Percentiles rank a stretch among this genome's conserved stretches.
Conservation (phyloP, 2,329 filamentous ascomycete species). For the Venturia oleaginea region DNA sequence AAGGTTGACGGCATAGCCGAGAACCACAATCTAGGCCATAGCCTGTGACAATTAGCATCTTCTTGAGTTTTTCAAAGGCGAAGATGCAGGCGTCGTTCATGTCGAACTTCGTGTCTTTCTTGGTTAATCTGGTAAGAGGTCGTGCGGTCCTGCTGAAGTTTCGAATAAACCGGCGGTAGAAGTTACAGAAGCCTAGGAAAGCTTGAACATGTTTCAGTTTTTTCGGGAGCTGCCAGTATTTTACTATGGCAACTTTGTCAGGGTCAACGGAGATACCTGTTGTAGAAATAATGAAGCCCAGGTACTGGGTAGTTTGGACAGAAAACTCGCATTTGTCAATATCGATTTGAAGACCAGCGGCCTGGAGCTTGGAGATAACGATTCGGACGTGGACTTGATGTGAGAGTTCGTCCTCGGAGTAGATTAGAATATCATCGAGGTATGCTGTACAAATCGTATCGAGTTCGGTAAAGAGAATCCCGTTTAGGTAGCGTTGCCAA, state of each 20-base stretch:
- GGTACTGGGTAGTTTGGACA: constrained; percentile 21
- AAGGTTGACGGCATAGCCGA: no score
- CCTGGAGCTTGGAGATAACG: constrained; percentile 8
- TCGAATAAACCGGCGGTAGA: constrained; percentile 23
- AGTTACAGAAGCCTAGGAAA: no score
- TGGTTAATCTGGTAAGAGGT: constrained; percentile 17
- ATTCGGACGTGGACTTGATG: constrained; percentile 11
- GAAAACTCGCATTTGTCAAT: constrained; percentile 22
- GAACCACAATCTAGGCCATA: no score
- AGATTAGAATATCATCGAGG: constrained; percentile 21
- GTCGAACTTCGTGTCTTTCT: constrained; percentile 11
- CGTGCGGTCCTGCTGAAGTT: constrained; percentile 18
- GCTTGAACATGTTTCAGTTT: constrained; percentile 18
- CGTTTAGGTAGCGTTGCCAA: not conserved
- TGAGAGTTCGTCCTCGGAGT: constrained; percentile 10
- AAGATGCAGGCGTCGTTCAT: not conserved
- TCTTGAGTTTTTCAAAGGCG: constrained; percentile 17
- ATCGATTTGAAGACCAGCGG: constrained; percentile 15
- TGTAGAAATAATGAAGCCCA: constrained; percentile 20
- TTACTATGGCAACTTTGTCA: constrained; percentile 16
- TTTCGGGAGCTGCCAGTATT: constrained; percentile 19
- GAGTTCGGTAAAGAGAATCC: constrained; percentile 17
- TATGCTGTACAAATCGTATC: constrained; percentile 20
- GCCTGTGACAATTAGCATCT: constrained; percentile 18
- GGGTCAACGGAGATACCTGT: constrained; percentile 19